Conservation (phyloP, 2,329 filamentous ascomycete species). For the Diplodia scrobiculata region DNA sequence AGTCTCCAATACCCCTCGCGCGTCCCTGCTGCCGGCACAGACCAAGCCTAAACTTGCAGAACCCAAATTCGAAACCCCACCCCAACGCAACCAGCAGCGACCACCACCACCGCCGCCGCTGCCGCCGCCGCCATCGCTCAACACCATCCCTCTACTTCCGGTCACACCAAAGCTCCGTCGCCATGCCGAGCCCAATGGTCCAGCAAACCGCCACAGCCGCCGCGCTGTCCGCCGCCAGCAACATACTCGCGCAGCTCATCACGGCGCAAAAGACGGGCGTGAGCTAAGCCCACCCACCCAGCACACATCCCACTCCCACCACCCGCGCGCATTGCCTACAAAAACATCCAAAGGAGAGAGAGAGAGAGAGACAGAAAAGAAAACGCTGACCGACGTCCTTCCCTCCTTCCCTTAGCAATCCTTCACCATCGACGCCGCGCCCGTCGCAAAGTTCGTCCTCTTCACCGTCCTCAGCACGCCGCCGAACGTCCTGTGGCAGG, state of each 20-base stretch:
- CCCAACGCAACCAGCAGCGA: too few species aligned
- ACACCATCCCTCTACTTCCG: background rate
- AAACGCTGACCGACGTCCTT: background rate
- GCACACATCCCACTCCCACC: too few species aligned
- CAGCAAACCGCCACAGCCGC: conserved; percentile 61
- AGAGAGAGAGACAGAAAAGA: background rate
- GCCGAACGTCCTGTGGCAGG: conserved; percentile 86
- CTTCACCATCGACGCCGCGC: conserved; percentile 64
- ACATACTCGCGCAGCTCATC: conserved; percentile 72
- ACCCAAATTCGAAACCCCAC: too few species aligned
- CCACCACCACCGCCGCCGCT: background rate
- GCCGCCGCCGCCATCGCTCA: background rate
- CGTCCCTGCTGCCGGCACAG: too few species aligned
- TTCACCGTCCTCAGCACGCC: conserved; percentile 74
- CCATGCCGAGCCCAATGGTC: conserved; percentile 20
- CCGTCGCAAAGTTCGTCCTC: conserved; percentile 74
- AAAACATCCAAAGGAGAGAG: background rate
- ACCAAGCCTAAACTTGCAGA: too few species aligned
- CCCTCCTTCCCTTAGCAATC: conserved; percentile 50
- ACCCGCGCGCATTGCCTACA: too few species aligned
- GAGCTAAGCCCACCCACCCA: conserved; percentile 34
- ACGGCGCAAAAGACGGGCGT: conserved; percentile 64
- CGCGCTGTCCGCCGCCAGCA: conserved; percentile 66
- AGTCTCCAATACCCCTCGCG: too few species aligned
- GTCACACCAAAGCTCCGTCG: background rate